Evolutionary conservation across 2,329 filamentous ascomycete species (phyloP).

Genomic region (Colletotrichum incanum): DNA sequence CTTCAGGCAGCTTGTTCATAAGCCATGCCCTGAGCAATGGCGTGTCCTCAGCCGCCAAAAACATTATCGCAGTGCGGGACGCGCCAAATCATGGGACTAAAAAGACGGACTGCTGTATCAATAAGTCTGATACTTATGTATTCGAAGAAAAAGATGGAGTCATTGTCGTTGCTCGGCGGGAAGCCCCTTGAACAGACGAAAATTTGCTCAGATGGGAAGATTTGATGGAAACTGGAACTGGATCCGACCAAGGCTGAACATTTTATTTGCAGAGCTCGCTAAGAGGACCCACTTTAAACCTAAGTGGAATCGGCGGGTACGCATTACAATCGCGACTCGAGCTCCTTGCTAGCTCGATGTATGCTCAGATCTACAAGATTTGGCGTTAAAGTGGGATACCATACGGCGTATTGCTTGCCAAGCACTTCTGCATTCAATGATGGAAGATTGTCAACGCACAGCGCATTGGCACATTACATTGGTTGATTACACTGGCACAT

Average conservation of each 20-base stretch:
- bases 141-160: constrained; percentile 7
- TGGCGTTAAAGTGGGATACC: no score
- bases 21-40: constrained; percentile 82
- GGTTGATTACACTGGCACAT: not conserved
- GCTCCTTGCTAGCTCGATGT: not conserved
- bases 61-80: constrained; percentile 60
- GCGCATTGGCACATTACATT: not conserved
- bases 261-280: constrained; percentile 40
- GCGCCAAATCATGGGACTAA: not conserved
- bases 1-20: constrained; percentile 64
- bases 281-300: constrained; percentile 37
- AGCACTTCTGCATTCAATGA: not conserved
- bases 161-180: constrained; percentile 38
- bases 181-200: constrained; percentile 34
- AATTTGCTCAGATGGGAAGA: constrained; percentile 14
- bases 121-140: constrained; percentile 38
- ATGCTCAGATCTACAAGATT: not conserved
- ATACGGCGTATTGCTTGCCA: no score
- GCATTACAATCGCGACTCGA: not conserved
- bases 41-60: constrained; percentile 75
- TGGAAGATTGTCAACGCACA: not conserved
- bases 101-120: constrained; percentile 21
- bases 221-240: not conserved
- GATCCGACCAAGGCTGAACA: constrained; percentile 30
- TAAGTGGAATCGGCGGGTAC: constrained; percentile 32